Percentiles rank a stretch among this genome's conserved stretches.
phyloP scores from a whole-genome alignment of 2,329 filamentous ascomycete species.

The Fusarium agapanthi region DNA sequence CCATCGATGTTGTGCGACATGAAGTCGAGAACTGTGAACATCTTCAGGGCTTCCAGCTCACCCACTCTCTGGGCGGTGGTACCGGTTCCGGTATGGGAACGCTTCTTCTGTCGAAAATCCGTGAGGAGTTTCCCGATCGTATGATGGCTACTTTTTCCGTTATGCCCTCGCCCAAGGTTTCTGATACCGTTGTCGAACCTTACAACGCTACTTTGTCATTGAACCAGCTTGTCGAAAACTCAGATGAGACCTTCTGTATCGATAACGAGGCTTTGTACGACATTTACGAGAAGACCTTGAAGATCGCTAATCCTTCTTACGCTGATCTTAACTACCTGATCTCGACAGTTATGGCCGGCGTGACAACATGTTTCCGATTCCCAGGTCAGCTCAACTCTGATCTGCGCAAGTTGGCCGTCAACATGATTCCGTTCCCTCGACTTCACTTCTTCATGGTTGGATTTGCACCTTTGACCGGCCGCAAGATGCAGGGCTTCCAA shows the following conservation, averaged over 20 bases:
- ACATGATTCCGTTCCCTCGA: constrained; percentile 99
- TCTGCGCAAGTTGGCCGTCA: constrained; percentile 98
- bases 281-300: constrained; percentile 99
- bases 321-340: constrained; percentile 99
- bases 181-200: constrained; percentile 98
- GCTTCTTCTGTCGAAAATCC: constrained; percentile 99
- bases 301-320: constrained; percentile 98
- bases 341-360: constrained; percentile 98
- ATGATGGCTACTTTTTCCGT: constrained; percentile 99
- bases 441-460: constrained; percentile 99
- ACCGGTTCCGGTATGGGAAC: constrained; percentile 99
- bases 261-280: constrained; percentile 99
- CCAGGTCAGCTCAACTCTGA: constrained; percentile 99
- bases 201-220: constrained; percentile 99
- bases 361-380: constrained; percentile 98
- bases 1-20: constrained; percentile 96
- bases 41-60: constrained; percentile 99
- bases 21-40: constrained; percentile 99
- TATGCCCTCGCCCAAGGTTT: constrained; percentile 98
- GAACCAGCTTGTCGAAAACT: constrained; percentile 99
- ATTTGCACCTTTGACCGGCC: constrained; percentile 95
- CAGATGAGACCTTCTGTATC: constrained; percentile 99
- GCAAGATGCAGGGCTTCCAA: constrained; percentile 88
- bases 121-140: constrained; percentile 99
- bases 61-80: constrained; percentile 99